Base-by-base conservation (phyloP, 192 early-diverging fungal genomes). In the Backusella mclennaniae region DNA sequence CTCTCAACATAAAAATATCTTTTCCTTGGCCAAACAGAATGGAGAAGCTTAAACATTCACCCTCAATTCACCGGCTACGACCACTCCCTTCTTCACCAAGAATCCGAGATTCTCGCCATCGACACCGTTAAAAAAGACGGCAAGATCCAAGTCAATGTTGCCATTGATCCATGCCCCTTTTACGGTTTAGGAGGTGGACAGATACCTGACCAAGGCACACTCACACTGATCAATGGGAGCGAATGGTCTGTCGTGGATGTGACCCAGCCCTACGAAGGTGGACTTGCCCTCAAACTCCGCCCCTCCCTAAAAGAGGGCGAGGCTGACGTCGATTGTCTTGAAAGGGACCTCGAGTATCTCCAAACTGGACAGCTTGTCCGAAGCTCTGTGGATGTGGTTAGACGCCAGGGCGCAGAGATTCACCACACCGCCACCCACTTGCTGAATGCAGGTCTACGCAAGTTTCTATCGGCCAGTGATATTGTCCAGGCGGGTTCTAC, bases 401-500 rank as follows among this genome's bases (percentile, higher is more conserved):
- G 82, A 49, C 81, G 89, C 19, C 79, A 81, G 33, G 85, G 85
- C 0, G 77, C 85, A 3, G 86, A 87, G 4, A 79, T 84, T 1
- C 89, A 90, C 67, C 89, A 90, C 41, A 85, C 87, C 12, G 89
- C 89, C 3, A 90, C 89, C 1, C 89, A 90, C 75, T 29, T 89
- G 14, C 66, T 90, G 19, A 87, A 90, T 66, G 86, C 85, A n/a
- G 89, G 83, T 2, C 69, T 90, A 46, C 81, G 85, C 36, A 78
- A 78, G 36, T 81, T 87, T 1, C 59, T 88, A 1, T 76, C 83
- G 31, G 56, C 56, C 21, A 46, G 46, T 44, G 79, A 81, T 14
- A 83, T 89, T 36, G 82, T 87, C 49, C 89, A 90, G 73, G 87
- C 87, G 15, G 89, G 88, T 2, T 90, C 89, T 1, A 33, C 78